These are phyloP conservation scores for Ogataea sp. DNA, from an alignment of 805 yeast species.

Conservation along the genomic window DNA sequence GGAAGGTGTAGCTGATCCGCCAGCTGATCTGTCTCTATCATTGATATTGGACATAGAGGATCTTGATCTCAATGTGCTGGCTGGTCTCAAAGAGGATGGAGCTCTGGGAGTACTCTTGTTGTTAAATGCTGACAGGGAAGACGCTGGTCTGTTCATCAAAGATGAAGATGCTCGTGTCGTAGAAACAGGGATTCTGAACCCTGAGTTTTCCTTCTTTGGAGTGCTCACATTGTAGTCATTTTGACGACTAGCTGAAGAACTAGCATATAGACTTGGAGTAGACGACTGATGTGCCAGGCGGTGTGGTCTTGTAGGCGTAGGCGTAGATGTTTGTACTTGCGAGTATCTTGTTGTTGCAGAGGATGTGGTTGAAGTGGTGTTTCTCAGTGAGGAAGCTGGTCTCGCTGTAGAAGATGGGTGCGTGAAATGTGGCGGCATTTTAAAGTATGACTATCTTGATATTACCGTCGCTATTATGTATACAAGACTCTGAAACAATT, in stretches of 20 bases:
- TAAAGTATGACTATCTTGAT: background rate
- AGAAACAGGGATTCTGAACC: slow-evolving; percentile 6
- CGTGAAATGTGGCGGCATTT: background rate
- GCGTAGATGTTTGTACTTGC: background rate
- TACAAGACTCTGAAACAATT: no score
- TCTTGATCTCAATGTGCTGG: slow-evolving; percentile 11
- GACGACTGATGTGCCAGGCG: background rate
- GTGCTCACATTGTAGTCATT: no score
- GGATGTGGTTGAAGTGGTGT: no score
- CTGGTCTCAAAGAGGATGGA: no score
- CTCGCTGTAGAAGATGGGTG: background rate
- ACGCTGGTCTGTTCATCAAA: slow-evolving; percentile 7
- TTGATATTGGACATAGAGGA: slow-evolving; percentile 13
- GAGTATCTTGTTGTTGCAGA: no score
- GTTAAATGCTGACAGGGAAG: slow-evolving; percentile 11
- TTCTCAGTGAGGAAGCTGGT: background rate
- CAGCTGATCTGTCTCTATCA: slow-evolving; percentile 11
- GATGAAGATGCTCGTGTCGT: slow-evolving; percentile 10
- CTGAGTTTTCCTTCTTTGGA: no score
- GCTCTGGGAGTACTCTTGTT: no score
- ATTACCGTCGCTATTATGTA: no score
- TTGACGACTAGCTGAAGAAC: no score
- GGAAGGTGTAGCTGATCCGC: slow-evolving; percentile 3
- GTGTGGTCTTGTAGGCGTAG: slow-evolving; percentile 8
- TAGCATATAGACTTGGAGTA: background rate